A percentile compares a stretch with the other conserved stretches of the same genome.
Conservation (phyloP, 2,329 filamentous ascomycete species). For the Botrytis deweyae region DNA sequence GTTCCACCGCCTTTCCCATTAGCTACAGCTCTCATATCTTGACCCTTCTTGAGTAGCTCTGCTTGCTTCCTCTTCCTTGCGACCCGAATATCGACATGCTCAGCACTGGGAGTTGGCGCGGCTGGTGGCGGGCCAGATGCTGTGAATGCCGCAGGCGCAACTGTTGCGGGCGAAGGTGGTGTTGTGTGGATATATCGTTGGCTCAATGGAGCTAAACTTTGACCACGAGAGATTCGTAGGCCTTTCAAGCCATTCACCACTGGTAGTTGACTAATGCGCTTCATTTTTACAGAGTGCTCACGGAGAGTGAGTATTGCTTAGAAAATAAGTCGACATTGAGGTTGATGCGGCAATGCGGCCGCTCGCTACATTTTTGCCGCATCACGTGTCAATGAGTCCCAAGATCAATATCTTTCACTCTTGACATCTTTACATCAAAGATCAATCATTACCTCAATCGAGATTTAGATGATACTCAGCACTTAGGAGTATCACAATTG, state of each 20-base stretch:
- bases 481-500: neutral
- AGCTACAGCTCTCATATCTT: slow-evolving; percentile 46
- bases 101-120: slow-evolving; percentile 49
- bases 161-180: slow-evolving; percentile 32
- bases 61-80: slow-evolving; percentile 55
- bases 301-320: neutral
- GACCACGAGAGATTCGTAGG: slow-evolving; percentile 19
- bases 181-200: slow-evolving; percentile 35
- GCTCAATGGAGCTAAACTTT: slow-evolving; percentile 19
- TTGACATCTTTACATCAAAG: neutral
- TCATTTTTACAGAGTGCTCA: slow-evolving; percentile 34
- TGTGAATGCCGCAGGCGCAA: slow-evolving; percentile 45
- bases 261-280: slow-evolving; percentile 34
- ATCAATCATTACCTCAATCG: neutral
- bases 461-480: neutral
- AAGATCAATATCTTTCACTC: neutral
- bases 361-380: neutral
- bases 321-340: slow-evolving; percentile 10
- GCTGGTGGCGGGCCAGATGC: slow-evolving; percentile 60
- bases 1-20: slow-evolving; percentile 43
- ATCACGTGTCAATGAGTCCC: neutral
- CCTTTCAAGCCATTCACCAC: slow-evolving; percentile 21
- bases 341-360: slow-evolving; percentile 14
- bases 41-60: slow-evolving; percentile 53
- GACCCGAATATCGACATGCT: slow-evolving; percentile 44